Evolutionary conservation across 768 basidiomycete genomes (phyloP), one percentile per base, ranked within the genome.

Genomic region (Lentinula edodes): DNA sequence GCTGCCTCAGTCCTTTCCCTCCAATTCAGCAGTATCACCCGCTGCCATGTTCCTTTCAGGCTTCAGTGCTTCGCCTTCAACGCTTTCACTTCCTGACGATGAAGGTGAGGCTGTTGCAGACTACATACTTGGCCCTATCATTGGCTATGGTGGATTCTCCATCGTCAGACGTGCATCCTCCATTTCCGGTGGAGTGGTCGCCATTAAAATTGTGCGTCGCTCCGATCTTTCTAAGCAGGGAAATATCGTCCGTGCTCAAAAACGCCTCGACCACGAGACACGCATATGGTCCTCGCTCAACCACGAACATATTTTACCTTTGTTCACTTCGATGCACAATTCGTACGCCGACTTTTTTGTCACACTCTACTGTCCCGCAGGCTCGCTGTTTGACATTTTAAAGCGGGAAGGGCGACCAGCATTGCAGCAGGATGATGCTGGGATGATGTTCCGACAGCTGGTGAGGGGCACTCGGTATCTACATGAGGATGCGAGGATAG

Each of bases 271-370:
- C 61, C 85, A 84, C 53, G 93, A 95, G 76, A 83, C 85, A 12
- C 69, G 76, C 12, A 75, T 91, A 13, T 95, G 93, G 93, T 75
- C 83, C 1, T 79, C 84, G 0, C 83, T 94, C 66, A 84, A 82
- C 56, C 94, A 95, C 70, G 91, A 93, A 69, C 88, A 95, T 67
- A 83, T 95, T 63, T 82, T 97, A 15, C 93, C 94, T 10, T 84
- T 96, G 48, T 92, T 95, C 71, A 78, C 83, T 46, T 75, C 76
- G 16, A 74, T 81, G 57, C 83, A 87, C 66, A 83, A 84, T 0
- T 63, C 79, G 46, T 82, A 83, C 62, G 85, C 88, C 56, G 86
- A 89, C 67, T 94, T 84, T 69, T 90, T 93, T 73, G 82, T 95
- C 75, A 95, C 88, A 35, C 82, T 92, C 3, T 83, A 83, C 65